phyloP scores from a whole-genome alignment of 495 filamentous ascomycete species.

The Margaritispora aquatica region DNA sequence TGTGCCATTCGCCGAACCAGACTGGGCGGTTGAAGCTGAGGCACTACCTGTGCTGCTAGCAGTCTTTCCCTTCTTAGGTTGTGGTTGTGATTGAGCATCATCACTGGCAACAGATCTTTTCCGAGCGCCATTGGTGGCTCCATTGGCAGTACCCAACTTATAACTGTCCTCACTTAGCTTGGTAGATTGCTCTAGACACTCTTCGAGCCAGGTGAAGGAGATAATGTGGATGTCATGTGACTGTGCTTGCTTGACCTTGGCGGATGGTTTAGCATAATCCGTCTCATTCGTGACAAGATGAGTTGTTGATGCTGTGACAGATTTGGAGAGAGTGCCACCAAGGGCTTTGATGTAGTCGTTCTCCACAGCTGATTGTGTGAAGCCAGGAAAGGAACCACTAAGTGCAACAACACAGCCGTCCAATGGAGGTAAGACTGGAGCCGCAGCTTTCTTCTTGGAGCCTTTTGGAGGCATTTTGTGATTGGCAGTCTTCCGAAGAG shows the following conservation, averaged over 20 bases:
- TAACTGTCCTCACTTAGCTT: conserved; percentile 37
- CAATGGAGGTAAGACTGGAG: conserved; percentile 15
- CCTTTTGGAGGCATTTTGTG: conserved; percentile 9
- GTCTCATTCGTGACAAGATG: conserved; percentile 52
- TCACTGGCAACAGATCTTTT: conserved; percentile 21
- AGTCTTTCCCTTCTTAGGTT: conserved; percentile 24
- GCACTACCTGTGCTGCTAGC: background rate
- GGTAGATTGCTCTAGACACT: conserved; percentile 37
- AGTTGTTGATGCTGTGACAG: conserved; percentile 45
- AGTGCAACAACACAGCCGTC: conserved; percentile 47
- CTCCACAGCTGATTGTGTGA: conserved; percentile 42
- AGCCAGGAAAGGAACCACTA: conserved; percentile 51
- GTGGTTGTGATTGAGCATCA: conserved; percentile 25
- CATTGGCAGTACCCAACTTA: conserved; percentile 26
- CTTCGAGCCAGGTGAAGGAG: conserved; percentile 54
- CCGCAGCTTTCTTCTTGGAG: background rate
- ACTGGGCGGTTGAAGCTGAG: conserved; percentile 9
- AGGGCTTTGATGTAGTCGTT: conserved; percentile 35
- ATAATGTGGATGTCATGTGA: conserved; percentile 48
- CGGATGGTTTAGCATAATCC: conserved; percentile 44
- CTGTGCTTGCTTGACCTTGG: conserved; percentile 45
- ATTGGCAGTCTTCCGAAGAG: background rate
- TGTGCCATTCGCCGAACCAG: conserved; percentile 20
- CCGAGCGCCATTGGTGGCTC: conserved; percentile 19
- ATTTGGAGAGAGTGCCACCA: conserved; percentile 41